Evolutionary conservation across 2,329 filamentous ascomycete genomes (phyloP), one percentile per base, ranked within the genome.

Genomic region (Ceratocystis eucalypticola): DNA sequence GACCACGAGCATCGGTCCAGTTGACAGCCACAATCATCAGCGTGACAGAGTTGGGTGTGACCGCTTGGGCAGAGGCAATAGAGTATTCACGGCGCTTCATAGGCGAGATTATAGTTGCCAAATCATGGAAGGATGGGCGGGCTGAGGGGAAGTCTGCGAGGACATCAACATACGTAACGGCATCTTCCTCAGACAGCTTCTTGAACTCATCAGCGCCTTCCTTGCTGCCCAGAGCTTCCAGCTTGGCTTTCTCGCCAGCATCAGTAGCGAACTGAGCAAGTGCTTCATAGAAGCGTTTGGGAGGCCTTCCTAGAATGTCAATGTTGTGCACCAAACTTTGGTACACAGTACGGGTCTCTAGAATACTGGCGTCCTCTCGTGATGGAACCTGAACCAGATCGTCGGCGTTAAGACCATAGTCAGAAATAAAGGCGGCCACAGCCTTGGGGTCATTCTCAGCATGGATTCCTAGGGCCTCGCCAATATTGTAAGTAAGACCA

Each of bases 11-110:
- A 76, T 97, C 93, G 70, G 92, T 86, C 94, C 94, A 99, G 80
- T 90, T 87, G 72, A 99, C 94, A 3, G 94, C 95, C 68, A 99
- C 94, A 73, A 99, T 95, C 85, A 97, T 94, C 70, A 99, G 85
- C 7, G 92, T 84, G 67, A 99, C 91, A n/a, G 84, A 86, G 73
- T 80, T 92, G 22, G 94, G 92, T 0, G 90, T 92, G 50, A 97
- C 93, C 72, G 93, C 91, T 78, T 99, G 94, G 66, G 91, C 94
- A 2, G 94, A 97, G 22, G 94, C 94, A 71, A 99, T 97, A n/a
- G 91, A 96, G 82, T 99, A 99, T 78, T 99, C 94, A 72, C 94
- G 85, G 69, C 94, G 89, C 83, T 99, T 99, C 80, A 96, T 86
- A 12, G 94, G 93, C 70, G 82, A 84, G 70, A 99, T 88, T 69